Evolutionary conservation across 2,329 filamentous ascomycete genomes (phyloP), one percentile per base, ranked within the genome.

Genomic region (Teratosphaeriaceae sp.): DNA sequence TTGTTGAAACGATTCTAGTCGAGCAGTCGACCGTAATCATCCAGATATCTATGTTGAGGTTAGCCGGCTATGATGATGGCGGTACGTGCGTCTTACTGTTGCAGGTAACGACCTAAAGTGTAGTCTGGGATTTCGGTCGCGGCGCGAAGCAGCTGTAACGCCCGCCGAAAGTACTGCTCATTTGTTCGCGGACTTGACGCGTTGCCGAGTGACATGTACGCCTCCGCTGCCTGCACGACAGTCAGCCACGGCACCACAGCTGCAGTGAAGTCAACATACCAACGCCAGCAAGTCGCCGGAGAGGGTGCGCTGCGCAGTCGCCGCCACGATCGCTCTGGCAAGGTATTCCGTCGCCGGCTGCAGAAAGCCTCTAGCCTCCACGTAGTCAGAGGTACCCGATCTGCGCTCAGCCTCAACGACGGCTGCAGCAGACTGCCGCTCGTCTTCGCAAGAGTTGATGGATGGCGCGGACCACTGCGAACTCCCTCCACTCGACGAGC

Each of bases 311-410:
- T 69, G 64, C 15, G 53, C 50, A 31, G 64, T 62, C 4, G 72
- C 71, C 30, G 65, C 60, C 42, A 65, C 58, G 11, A 74, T 65
- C 18, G 73, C 72, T 43, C 67, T 60, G 35, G 65, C 61, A 42
- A 74, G 66, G 52, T 75, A 75, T 44, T 77, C 74, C 5, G 66
- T 67, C 6, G 74, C 71, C 37, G 74, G 73, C 26, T 73, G 64
- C 5, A 78, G 58, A 41, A 68, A 65, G 1, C 68, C 71, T 44
- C 73, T 64, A 39, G 73, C 74, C 59, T 76, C 72, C 12, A 75
- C 70, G 54, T 75, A 74, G 38, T 75, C 64, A 5, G 64, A 53
- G 4, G 56, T 59, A 20, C 65, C 58, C 9, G 65, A 49, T 42
- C 65, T 54, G 29, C 58, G 51, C 43, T 71, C 65, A 19, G 63